Conservation (phyloP, 164 flowering plant species). For the Santalum album region DNA sequence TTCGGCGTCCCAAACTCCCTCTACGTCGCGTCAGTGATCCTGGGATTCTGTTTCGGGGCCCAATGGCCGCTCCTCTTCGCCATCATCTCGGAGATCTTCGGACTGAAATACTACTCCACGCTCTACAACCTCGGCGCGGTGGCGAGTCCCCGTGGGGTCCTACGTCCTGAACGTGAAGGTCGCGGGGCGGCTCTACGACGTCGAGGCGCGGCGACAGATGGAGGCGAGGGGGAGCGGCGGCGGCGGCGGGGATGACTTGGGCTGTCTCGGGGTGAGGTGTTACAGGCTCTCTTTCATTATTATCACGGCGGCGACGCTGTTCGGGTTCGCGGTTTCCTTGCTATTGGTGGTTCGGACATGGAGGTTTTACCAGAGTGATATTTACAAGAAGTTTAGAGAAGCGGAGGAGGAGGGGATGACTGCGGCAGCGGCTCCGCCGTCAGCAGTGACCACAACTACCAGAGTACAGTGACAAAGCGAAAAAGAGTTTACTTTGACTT, state of each 20-base stretch:
- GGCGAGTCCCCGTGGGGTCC: slow-evolving; percentile 23
- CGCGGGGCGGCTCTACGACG: slow-evolving; percentile 29
- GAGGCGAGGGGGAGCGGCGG: slow-evolving; percentile 13
- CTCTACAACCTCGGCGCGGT: slow-evolving; percentile 17
- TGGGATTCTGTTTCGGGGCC: slow-evolving; percentile 22
- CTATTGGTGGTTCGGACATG: slow-evolving; percentile 22
- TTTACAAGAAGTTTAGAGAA: slow-evolving; percentile 27
- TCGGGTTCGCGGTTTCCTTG: slow-evolving; percentile 21
- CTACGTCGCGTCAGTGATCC: slow-evolving; percentile 13
- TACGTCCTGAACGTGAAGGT: slow-evolving; percentile 23
- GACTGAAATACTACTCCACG: slow-evolving; percentile 29
- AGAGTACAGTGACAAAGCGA: too few relatives aligned
- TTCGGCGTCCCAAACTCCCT: slow-evolving; percentile 16
- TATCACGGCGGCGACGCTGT: slow-evolving; percentile 16
- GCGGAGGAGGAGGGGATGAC: background rate
- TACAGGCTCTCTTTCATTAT: slow-evolving; percentile 20
- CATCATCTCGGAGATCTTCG: slow-evolving; percentile 29
- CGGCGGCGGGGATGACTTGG: slow-evolving; percentile 18
- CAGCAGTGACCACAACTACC: too few relatives aligned
- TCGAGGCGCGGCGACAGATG: slow-evolving; percentile 27
- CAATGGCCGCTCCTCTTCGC: slow-evolving; percentile 25
- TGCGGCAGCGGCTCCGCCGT: slow-evolving; percentile 8
- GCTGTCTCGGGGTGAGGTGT: slow-evolving; percentile 21
- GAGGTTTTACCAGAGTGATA: slow-evolving; percentile 24
- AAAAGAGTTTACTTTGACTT: too few relatives aligned